Base-by-base conservation (phyloP, 108 stramenopile species). In the Stephanodiscus minutulus region DNA sequence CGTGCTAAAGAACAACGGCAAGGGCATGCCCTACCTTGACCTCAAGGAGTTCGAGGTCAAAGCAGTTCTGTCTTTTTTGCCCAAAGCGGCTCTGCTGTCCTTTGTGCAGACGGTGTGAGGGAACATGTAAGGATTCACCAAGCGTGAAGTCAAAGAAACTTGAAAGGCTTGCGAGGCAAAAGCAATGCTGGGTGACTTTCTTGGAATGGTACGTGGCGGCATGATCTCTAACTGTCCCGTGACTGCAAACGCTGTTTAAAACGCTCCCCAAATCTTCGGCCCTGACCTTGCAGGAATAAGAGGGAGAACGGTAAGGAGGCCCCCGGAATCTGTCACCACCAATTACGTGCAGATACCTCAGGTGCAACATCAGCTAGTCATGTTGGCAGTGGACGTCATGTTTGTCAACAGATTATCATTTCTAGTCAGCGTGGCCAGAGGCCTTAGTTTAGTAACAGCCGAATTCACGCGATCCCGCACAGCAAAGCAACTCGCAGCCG, bases 351-450 rank as follows among this genome's bases (percentile, higher is more conserved):
- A 39, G 29, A 76, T 76, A 2, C 74, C 79, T 12, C 49, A 33
- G 22, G 47, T 43, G 31, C 18, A 29, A 13, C 68, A 82, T 31
- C 46, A 49, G 20, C 7, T 64, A 13, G 74, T 85, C 2, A 72
- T 43, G 47, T 36, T 85, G 49, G 35, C 29, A 28, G 55, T 70
- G 17, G 81, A 85, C 37, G 73, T 56, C 25, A 65, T 85, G 50
- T 55, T 74, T 46, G 81, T 82, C 2, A 82, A 85, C 47, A 73
- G 68, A 22, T 7, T 80, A 5, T 35, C 64, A 20, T 75, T 82
- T 22, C 55, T 85, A 0, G 48, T 68, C 10, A 82, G 77, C 8
- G 37, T 82, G 0, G 79, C 73, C 17, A 36, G 56, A 31, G 61
- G 70, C 36, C 33, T 79, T 10, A 36, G 70, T 48, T 73, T 77